phyloP scores from a whole-genome alignment of 805 yeast species.

The Maudiozyma saulgeensis region DNA sequence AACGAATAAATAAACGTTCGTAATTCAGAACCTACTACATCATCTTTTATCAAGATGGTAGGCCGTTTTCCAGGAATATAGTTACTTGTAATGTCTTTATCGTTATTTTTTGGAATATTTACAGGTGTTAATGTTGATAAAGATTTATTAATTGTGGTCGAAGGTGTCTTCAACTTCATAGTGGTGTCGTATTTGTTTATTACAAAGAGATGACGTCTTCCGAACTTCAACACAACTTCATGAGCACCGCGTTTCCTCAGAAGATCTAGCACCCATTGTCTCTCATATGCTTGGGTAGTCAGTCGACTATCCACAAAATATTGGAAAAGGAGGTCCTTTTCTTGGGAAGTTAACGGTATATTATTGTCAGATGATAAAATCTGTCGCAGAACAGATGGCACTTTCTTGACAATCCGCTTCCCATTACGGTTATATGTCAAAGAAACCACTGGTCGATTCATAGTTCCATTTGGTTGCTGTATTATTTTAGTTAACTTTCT shows the following conservation, averaged over 20 bases:
- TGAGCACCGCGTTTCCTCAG: slow-evolving; percentile 13
- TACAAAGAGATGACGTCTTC: slow-evolving; percentile 8
- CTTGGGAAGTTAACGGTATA: background rate
- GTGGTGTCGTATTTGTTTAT: background rate
- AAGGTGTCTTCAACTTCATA: too few species aligned
- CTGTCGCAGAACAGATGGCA: background rate
- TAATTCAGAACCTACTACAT: slow-evolving; percentile 13
- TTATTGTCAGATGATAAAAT: background rate
- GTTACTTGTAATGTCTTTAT: background rate
- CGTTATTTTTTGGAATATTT: slow-evolving; percentile 2
- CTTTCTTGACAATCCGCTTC: background rate
- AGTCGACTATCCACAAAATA: background rate
- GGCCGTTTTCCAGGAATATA: background rate
- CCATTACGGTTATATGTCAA: background rate
- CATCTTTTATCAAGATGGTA: slow-evolving; percentile 2
- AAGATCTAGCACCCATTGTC: slow-evolving; percentile 12
- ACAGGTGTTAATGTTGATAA: slow-evolving; percentile 1
- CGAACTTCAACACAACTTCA: slow-evolving; percentile 10
- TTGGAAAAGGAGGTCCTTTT: background rate
- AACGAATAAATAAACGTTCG: slow-evolving; percentile 14
- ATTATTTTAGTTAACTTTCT: too few species aligned
- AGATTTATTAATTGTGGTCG: too few species aligned
- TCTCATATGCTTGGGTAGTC: slow-evolving; percentile 3
- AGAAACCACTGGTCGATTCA: background rate
- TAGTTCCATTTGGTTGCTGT: background rate